phyloP scores from a whole-genome alignment of 192 early-diverging fungal genomes.

The Rhizophagus clarus region DNA sequence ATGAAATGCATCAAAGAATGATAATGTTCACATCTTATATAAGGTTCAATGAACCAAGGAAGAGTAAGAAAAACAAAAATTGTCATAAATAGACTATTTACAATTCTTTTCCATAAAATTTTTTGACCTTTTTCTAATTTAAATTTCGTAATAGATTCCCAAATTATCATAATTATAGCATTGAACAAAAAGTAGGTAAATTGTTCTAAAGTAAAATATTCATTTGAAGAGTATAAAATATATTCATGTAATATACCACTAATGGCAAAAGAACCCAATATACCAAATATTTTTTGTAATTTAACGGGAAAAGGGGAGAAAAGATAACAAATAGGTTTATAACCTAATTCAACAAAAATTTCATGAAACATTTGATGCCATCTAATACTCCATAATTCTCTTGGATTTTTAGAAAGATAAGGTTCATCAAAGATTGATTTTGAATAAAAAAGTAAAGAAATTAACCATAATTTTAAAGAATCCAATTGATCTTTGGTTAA shows the following conservation, averaged over 20 bases:
- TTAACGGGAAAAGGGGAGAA: not conserved
- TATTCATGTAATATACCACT: slow-evolving; percentile 20
- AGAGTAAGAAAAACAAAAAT: not conserved
- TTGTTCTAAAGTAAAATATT: not conserved
- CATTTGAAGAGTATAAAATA: too few species aligned
- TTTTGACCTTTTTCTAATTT: too few species aligned
- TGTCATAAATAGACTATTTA: not conserved
- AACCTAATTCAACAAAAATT: slow-evolving; percentile 1
- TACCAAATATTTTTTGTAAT: not conserved
- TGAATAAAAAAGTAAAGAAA: not conserved
- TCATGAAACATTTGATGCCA: not conserved
- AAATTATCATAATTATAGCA: not conserved
- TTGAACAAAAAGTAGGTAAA: not conserved
- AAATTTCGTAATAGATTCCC: not conserved
- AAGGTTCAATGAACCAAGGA: slow-evolving; percentile 20
- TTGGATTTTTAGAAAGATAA: not conserved
- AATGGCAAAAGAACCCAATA: not conserved
- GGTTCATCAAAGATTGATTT: slow-evolving; percentile 6
- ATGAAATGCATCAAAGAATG: not conserved
- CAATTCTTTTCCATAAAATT: not conserved
- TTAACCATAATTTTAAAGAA: slow-evolving; percentile 13
- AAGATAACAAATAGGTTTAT: not conserved
- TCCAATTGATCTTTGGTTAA: not conserved
- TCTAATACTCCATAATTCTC: slow-evolving; percentile 1
- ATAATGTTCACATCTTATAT: slow-evolving; percentile 4